Evolutionary conservation across 441 rosid genomes (phyloP).

Genomic region (Dalechampia spathulata): DNA sequence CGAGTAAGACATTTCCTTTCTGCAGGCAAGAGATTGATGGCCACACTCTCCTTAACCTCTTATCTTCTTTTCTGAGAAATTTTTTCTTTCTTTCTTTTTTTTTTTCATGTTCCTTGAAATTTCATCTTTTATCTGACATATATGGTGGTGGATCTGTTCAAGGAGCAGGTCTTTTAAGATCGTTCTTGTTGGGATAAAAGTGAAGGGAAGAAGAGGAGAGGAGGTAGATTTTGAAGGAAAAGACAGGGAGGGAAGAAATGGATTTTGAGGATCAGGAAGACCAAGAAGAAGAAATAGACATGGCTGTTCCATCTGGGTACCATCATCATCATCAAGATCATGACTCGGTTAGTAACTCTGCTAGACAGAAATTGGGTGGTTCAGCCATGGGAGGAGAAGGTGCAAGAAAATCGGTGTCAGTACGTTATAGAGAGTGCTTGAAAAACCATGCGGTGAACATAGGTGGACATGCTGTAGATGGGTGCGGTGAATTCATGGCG

Average conservation of each 20-base stretch:
- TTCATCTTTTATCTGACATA: neutral
- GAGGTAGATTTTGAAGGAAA: no score
- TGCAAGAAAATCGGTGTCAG: conserved; percentile 21
- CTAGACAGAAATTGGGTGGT: no score
- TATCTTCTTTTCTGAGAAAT: conserved; percentile 39
- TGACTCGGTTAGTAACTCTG: no score
- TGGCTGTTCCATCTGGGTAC: conserved; percentile 32
- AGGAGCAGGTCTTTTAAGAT: conserved; percentile 28
- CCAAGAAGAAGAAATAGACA: conserved; percentile 45
- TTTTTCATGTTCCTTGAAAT: neutral
- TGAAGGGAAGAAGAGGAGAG: no score
- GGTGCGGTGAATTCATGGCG: conserved; percentile 88
- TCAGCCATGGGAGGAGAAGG: no score
- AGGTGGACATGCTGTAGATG: conserved; percentile 83
- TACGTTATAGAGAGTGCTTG: conserved; percentile 71
- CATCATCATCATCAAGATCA: no score
- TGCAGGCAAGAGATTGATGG: conserved; percentile 41
- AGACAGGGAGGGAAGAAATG: conserved; percentile 21
- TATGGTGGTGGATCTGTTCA: conserved; percentile 24
- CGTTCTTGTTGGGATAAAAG: no score
- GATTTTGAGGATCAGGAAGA: conserved; percentile 64
- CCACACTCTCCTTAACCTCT: conserved; percentile 58
- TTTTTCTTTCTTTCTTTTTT: neutral
- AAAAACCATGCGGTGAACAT: conserved; percentile 82
- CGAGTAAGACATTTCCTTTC: conserved; percentile 32